Base-by-base conservation (phyloP, 495 filamentous ascomycete genomes). In the Penicillium flavigenum region DNA sequence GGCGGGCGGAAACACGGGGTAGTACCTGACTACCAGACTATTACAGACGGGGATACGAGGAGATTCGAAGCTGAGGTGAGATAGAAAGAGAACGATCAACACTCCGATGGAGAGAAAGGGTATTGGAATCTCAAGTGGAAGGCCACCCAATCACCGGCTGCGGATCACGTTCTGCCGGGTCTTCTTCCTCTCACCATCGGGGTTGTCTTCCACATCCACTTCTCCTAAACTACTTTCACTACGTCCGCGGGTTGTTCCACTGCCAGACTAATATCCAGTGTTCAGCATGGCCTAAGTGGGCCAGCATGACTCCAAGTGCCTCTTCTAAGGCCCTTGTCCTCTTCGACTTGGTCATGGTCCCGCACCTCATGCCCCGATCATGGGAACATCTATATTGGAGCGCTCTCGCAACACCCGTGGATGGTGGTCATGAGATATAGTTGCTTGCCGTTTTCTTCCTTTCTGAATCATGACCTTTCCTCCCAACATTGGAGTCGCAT, bases 131-230 rank as follows among this genome's bases (percentile, higher is more conserved):
- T 61, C 38, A 51, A 61, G 59, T 22, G 47, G 61, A 66, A 48
- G 29, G 53, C 34, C 58, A 62, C 61, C 66, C 66, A 69, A 69
- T 69, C 66, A 69, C 29, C 55, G 57, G 53, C 34, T 48, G 58
- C 64, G 52, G 64, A 65, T 69, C 66, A 67, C 66, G 66, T 69
- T 67, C 59, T 58, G 47, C 56, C 47, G 39, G 32, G 47, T 58
- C 44, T 47, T 29, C n/a, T 41, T 32, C 14, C 31, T 36, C 55
- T 36, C 55, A 22, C 32, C 24, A 22, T 17, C 34, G 19, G 9
- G 11, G 19, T 54, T 20, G 36, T 29, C 12, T 27, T 41, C 5
- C 31, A 19, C 43, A 11, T 8, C 24, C 29, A 27, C 41, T 46
- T 17, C 10, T 16, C n/a, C 22, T 41, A 39, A 51, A 39, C 5